Evolutionary conservation across 176 grass and related monocot species (phyloP), one percentile per base, ranked within the genome.

Genomic region (Lolium perenne): DNA sequence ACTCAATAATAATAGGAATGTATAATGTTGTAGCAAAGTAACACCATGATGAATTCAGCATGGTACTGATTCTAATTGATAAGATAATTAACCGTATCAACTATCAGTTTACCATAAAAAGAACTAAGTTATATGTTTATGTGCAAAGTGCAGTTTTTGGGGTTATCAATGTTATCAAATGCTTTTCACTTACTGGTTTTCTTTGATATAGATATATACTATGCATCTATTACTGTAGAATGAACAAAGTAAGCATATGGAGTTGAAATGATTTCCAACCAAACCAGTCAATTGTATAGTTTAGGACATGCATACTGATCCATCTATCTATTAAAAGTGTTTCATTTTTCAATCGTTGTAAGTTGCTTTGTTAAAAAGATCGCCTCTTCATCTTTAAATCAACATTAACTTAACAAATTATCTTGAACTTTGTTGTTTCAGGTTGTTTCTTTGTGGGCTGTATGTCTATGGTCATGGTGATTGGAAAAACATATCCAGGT

Each of bases 401-500:
- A 16, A 80, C 16, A 35, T 35, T 49, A 50, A 32, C 15, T 10
- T 29, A 18, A 48, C 8, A 3, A 20, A 17, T 71, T 49, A 10
- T 25, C 18, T 4, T 64, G 21, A 65, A 41, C 56, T n/a, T 15
- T 12, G 2, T 53, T n/a, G 1, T 3, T 60, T 5, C 45, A 90
- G 84, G 64, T 25, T 21, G 6, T 84, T 84, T 16, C 26, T 84
- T 8, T 8, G 3, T 38, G 82, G 82, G 20, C 0, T 84, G 26
- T 2, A 29, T 6, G 12, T 53, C 18, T 77, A 11, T 2, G 58
- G 85, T 0, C 38, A 10, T 0, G 83, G 77, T 10, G 40, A 81
- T 14, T 89, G 77, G 77, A 85, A 80, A 46, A 51, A 69, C 59
- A 77, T 78, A 43, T 77, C 72, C 71, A 77, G 5, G 23, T 3